phyloP scores from a whole-genome alignment of 108 stramenopile genomes.

The Cyclostephanos invisitatus region DNA sequence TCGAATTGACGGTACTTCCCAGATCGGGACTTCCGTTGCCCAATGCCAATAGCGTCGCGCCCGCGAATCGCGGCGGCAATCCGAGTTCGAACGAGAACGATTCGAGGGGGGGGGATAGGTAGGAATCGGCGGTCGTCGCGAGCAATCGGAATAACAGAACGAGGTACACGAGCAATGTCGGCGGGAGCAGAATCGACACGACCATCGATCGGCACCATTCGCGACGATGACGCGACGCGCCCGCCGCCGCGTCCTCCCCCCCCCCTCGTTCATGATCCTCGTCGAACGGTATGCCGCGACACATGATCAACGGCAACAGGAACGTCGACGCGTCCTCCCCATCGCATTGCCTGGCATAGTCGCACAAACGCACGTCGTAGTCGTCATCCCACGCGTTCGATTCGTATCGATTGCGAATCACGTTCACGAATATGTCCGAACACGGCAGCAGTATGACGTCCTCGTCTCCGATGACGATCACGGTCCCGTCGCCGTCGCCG shows the following conservation, averaged over 20 bases:
- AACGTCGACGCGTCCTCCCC: constrained; percentile 29
- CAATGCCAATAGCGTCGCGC: constrained; percentile 78
- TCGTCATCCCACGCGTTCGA: no score
- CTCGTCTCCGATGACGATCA: no score
- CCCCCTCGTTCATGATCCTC: not conserved
- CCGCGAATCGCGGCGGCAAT: constrained; percentile 74
- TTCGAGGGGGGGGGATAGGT: constrained; percentile 77
- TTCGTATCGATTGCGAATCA: not conserved
- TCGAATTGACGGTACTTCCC: constrained; percentile 61
- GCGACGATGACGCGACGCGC: no score
- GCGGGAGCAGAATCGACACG: constrained; percentile 22
- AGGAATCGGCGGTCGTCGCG: constrained; percentile 76
- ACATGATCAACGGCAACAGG: constrained; percentile 34
- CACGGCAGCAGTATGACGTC: not conserved
- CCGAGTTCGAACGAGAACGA: constrained; percentile 55
- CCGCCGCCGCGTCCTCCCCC: not conserved
- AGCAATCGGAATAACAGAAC: constrained; percentile 56
- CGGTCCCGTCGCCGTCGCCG: no score
- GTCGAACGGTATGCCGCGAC: constrained; percentile 12
- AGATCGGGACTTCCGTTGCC: constrained; percentile 87
- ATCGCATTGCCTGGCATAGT: constrained; percentile 27
- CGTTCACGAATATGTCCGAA: not conserved
- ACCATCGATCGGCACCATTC: not conserved
- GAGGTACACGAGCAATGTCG: constrained; percentile 29
- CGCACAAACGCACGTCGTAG: constrained; percentile 15